phyloP scores from a whole-genome alignment of 2,329 filamentous ascomycete genomes.

The Aspergillus carbonarius region DNA sequence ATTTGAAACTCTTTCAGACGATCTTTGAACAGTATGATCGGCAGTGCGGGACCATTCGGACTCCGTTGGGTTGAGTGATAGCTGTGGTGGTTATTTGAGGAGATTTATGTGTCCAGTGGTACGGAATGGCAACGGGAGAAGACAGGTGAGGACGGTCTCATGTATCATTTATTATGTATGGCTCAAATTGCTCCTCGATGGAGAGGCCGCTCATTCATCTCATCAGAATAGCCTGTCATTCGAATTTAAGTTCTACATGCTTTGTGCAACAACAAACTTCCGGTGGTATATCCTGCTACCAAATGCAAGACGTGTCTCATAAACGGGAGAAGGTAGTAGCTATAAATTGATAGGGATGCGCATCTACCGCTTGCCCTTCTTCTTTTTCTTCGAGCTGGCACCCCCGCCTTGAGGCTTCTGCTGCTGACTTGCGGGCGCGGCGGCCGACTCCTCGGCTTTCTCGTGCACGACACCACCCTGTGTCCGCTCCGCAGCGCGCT shows the following conservation, averaged over 20 bases:
- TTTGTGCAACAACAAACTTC: not conserved
- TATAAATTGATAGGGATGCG: not conserved
- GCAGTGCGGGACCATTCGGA: slow-evolving; percentile 36
- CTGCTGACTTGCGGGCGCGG: slow-evolving; percentile 32
- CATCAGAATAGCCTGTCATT: not conserved
- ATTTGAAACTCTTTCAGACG: slow-evolving; percentile 36
- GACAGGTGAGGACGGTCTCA: not conserved
- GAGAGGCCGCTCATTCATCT: not conserved
- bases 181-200: not conserved
- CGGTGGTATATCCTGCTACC: not conserved
- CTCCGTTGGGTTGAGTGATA: slow-evolving; percentile 28
- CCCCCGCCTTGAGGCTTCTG: slow-evolving; percentile 35
- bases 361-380: slow-evolving; percentile 50
- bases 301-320: slow-evolving; percentile 16
- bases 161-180: not conserved
- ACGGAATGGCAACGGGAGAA: not conserved
- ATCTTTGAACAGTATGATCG: slow-evolving; percentile 40
- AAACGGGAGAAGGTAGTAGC: not conserved
- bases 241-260: slow-evolving; percentile 9
- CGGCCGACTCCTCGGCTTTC: slow-evolving; percentile 57
- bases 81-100: not conserved
- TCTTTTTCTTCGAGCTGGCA: slow-evolving; percentile 50
- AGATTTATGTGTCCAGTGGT: not conserved
- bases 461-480: slow-evolving; percentile 82
- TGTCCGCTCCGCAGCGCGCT: slow-evolving; percentile 73